phyloP scores from a whole-genome alignment of 257 asterid species.

The Primulina huaijiensis region DNA sequence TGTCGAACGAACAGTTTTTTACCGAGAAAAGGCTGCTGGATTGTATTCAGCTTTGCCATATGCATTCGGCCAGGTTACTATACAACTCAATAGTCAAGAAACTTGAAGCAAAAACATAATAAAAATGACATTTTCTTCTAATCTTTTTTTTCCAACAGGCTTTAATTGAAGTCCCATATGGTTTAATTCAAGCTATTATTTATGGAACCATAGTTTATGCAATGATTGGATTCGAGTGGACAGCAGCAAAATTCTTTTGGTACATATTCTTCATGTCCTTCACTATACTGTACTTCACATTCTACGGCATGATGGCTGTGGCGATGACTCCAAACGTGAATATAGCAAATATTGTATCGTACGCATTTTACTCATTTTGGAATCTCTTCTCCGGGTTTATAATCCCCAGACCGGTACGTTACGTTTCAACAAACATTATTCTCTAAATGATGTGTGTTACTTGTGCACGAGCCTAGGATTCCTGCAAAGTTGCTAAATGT shows the following conservation, averaged over 20 bases:
- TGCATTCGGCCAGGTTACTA: constrained; percentile 41
- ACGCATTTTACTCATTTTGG: constrained; percentile 27
- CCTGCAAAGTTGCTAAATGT: background rate
- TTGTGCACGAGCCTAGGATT: background rate
- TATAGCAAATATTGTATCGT: constrained; percentile 23
- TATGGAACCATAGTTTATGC: constrained; percentile 36
- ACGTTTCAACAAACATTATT: background rate
- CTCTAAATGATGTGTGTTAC: background rate
- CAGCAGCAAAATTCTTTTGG: constrained; percentile 30
- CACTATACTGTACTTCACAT: constrained; percentile 25
- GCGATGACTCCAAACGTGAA: constrained; percentile 28
- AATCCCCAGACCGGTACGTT: constrained; percentile 34
- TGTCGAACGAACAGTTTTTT: constrained; percentile 29
- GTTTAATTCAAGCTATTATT: constrained; percentile 26
- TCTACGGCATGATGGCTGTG: constrained; percentile 31
- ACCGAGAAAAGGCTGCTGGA: constrained; percentile 47
- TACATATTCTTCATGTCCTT: constrained; percentile 27
- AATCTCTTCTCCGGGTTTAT: constrained; percentile 31
- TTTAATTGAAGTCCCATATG: constrained; percentile 31
- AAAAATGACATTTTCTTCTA: background rate
- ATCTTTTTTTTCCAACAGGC: constrained; percentile 14
- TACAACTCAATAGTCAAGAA: background rate
- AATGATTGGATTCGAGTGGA: constrained; percentile 41
- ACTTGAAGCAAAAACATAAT: background rate
- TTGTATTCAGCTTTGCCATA: constrained; percentile 40